A percentile compares a stretch with the other conserved stretches of the same genome.
Conservation (phyloP, 345 rosid genomes). For the Salix exigua region DNA sequence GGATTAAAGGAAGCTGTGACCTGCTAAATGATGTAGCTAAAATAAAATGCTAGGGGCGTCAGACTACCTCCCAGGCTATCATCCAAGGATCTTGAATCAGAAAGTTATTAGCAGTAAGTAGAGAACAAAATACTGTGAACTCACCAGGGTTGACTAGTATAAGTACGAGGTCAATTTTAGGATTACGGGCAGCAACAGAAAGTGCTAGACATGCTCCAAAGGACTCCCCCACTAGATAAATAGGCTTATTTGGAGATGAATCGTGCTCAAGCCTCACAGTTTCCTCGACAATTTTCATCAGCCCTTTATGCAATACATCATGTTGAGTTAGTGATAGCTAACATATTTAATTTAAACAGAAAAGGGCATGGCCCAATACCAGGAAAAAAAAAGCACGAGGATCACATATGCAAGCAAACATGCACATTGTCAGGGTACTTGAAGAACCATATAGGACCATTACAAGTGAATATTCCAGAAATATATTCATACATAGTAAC, state of each 20-base stretch:
- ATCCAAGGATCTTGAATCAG: neutral
- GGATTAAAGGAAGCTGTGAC: slow-evolving; percentile 51
- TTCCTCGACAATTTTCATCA: slow-evolving; percentile 60
- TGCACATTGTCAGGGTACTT: neutral
- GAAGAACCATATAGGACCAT: neutral
- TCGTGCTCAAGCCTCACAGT: slow-evolving; percentile 51
- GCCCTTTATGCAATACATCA: slow-evolving; percentile 34
- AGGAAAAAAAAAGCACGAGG: neutral
- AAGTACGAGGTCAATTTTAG: slow-evolving; percentile 55
- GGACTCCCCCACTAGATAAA: slow-evolving; percentile 80
- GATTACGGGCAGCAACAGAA: slow-evolving; percentile 73
- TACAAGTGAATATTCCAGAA: neutral
- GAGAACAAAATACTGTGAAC: slow-evolving; percentile 17
- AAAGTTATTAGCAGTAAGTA: neutral
- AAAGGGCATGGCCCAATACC: neutral
- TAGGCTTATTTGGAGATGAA: slow-evolving; percentile 58
- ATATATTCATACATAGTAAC: too few relatives aligned
- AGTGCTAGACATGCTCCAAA: slow-evolving; percentile 93
- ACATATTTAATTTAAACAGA: neutral
- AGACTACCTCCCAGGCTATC: slow-evolving; percentile 14
- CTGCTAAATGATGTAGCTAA: slow-evolving; percentile 74
- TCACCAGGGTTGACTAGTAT: slow-evolving; percentile 72
- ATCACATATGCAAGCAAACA: neutral
- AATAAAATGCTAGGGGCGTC: slow-evolving; percentile 20
- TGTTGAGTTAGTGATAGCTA: neutral